phyloP scores from a whole-genome alignment of 305 asterid species.

The Lippia alba region DNA sequence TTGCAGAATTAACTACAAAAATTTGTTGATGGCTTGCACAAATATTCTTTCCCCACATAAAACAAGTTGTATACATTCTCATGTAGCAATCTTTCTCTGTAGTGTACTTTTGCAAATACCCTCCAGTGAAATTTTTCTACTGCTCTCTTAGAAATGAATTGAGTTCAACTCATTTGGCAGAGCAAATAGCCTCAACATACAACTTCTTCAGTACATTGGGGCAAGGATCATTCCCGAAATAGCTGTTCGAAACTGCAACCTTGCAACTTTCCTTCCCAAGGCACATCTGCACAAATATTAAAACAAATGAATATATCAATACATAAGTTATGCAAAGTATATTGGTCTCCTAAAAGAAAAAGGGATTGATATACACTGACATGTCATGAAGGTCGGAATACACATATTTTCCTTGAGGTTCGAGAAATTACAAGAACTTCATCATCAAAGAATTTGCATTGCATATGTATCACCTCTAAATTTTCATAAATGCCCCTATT shows the following conservation, averaged over 20 bases:
- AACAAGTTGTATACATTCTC: background rate
- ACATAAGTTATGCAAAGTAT: background rate
- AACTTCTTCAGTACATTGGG: conserved; percentile 59
- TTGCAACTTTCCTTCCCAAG: conserved; percentile 57
- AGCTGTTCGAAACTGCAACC: conserved; percentile 47
- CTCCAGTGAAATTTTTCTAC: background rate
- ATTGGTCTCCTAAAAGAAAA: too few species aligned
- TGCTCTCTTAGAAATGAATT: background rate
- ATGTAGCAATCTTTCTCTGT: background rate
- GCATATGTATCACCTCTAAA: too few species aligned
- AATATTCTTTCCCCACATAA: background rate
- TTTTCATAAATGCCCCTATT: too few species aligned
- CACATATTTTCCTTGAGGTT: too few species aligned
- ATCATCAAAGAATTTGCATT: too few species aligned
- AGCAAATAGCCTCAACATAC: conserved; percentile 60
- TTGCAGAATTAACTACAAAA: background rate
- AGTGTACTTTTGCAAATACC: too few species aligned
- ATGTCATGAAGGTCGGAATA: too few species aligned
- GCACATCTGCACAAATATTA: conserved; percentile 47
- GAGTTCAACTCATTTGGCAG: too few species aligned
- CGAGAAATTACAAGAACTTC: too few species aligned
- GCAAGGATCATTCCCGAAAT: conserved; percentile 65
- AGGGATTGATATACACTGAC: too few species aligned
- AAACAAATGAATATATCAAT: background rate
- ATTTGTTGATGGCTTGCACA: background rate